Evolutionary conservation across 768 basidiomycete species (phyloP), one percentile per base, ranked within the genome.

Genomic region (Termitomyces sp.): DNA sequence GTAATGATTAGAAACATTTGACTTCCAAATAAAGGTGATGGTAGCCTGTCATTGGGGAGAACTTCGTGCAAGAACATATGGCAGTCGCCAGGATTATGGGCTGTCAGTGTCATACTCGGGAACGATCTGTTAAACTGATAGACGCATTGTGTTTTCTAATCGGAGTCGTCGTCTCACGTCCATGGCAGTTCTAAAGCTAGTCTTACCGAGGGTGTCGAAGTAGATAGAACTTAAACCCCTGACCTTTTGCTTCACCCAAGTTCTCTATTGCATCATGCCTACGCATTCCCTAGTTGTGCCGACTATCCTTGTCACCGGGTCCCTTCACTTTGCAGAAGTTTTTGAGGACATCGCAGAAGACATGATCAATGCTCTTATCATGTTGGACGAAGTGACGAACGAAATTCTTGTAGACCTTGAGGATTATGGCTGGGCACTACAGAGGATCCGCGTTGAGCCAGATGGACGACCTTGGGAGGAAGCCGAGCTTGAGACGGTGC

Each of bases 201-300:
- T 53, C 46, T 32, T 53, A 20, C 46, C 10, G 3, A 44, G 20
- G 47, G 51, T 39, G 46, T 41, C 32, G 36, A 44, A 59, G 44
- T 36, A 3, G 29, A 29, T 36, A 3, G 29, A 29, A 29, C 29
- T 55, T 5, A 12, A 41, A 41, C 22, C 51, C 43, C 26, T 6
- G 31, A 42, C 20, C 24, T 54, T 34, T 36, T 50, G 41, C n/a
- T 27, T n/a, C n/a, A n/a, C 6, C 16, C 31, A 5, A 31, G 29
- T 9, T 44, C 29, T 10, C n/a, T 34, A 37, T 44, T 43, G 57
- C 67, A 59, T 52, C 46, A 83, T 83, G 79, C 68, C 76, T 42
- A 64, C 74, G n/a, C n/a, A n/a, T n/a, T n/a, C n/a, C n/a, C n/a
- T 80, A 56, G 80, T 84, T 60, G 79, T 39, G 37, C 37, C 16